Evolutionary conservation across 2,329 filamentous ascomycete genomes (phyloP).

Genomic region (Fusarium pilosicola): DNA sequence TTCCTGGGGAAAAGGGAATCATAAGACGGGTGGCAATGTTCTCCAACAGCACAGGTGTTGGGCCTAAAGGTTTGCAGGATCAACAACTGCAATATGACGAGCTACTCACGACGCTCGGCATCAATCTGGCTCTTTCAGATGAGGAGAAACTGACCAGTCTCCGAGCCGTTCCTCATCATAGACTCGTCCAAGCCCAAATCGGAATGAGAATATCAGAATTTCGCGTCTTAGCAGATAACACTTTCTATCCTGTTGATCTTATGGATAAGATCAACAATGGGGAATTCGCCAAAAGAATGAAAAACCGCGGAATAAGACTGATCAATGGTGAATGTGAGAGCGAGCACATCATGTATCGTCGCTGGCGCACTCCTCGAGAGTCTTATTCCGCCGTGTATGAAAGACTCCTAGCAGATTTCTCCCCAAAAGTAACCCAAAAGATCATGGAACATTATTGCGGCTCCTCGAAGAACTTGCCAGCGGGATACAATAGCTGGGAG

Average conservation of each 20-base stretch:
- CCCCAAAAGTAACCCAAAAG: neutral
- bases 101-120: neutral
- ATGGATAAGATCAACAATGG: neutral
- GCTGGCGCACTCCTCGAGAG: neutral
- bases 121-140: accelerated
- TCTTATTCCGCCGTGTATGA: neutral
- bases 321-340: neutral
- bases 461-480: neutral
- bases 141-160: neutral
- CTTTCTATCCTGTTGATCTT: neutral
- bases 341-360: neutral
- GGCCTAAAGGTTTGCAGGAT: neutral
- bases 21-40: neutral
- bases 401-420: neutral
- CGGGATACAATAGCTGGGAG: neutral
- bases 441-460: neutral
- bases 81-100: neutral
- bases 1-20: neutral
- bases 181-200: neutral
- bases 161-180: neutral
- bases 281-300: neutral
- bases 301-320: neutral
- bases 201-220: neutral
- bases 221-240: neutral
- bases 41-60: neutral